Conservation (phyloP, 2,329 filamentous ascomycete species). For the Samsoniella hepiali region DNA sequence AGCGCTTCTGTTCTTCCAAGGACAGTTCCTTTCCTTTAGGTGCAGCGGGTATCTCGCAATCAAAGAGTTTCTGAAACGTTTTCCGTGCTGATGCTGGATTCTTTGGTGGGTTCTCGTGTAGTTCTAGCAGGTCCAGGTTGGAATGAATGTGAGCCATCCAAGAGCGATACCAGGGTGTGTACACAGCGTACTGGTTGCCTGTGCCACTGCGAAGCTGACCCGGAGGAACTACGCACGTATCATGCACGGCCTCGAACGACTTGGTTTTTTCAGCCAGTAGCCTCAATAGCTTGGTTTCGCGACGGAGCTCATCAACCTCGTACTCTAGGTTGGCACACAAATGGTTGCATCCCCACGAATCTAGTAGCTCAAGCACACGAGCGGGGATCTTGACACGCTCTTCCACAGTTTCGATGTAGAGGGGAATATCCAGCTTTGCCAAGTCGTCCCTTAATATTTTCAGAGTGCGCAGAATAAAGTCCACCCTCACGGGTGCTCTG, state of each 20-base stretch:
- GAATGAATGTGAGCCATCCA: slow-evolving; percentile 73
- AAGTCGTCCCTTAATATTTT: slow-evolving; percentile 63
- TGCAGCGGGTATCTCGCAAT: slow-evolving; percentile 55
- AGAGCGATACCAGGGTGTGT: slow-evolving; percentile 74
- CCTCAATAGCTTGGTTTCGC: slow-evolving; percentile 66
- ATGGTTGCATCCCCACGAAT: slow-evolving; percentile 70
- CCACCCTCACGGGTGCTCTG: slow-evolving; percentile 68
- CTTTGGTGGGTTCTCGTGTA: slow-evolving; percentile 48
- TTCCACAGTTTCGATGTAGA: slow-evolving; percentile 70
- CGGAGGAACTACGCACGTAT: slow-evolving; percentile 79
- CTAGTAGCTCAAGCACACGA: slow-evolving; percentile 62
- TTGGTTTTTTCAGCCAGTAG: slow-evolving; percentile 61
- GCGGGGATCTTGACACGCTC: slow-evolving; percentile 59
- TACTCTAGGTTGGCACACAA: slow-evolving; percentile 85
- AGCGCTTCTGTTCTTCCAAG: slow-evolving; percentile 55
- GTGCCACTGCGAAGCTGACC: slow-evolving; percentile 62
- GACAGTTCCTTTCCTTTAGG: slow-evolving; percentile 62
- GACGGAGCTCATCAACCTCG: slow-evolving; percentile 82
- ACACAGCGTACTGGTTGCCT: slow-evolving; percentile 80
- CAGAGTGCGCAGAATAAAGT: slow-evolving; percentile 76
- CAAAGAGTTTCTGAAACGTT: slow-evolving; percentile 56
- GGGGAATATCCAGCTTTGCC: slow-evolving; percentile 68
- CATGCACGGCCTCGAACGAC: slow-evolving; percentile 69
- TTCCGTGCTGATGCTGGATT: slow-evolving; percentile 36
- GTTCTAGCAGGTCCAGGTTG: slow-evolving; percentile 63